phyloP scores from a whole-genome alignment of 495 filamentous ascomycete species.

The Penicillium parvum region DNA sequence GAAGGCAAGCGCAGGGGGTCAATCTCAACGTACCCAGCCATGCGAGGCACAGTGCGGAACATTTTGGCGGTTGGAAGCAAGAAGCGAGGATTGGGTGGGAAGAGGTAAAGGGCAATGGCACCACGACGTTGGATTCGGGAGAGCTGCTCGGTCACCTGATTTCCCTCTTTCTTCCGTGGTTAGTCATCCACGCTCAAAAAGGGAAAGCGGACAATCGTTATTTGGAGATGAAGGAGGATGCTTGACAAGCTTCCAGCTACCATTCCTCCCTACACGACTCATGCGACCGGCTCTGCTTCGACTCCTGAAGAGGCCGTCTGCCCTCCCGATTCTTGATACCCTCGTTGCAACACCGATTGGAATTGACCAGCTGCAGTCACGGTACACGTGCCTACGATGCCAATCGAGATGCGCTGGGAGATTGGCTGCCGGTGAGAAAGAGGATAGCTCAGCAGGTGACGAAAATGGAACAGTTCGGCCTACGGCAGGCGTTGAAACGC shows the following conservation, averaged over 20 bases:
- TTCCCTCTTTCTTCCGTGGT: constrained; percentile 32
- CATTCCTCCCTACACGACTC: constrained; percentile 17
- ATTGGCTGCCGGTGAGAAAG: background rate
- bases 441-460: background rate
- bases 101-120: constrained; percentile 24
- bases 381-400: constrained; percentile 29
- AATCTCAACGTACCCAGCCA: constrained; percentile 40
- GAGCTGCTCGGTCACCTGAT: constrained; percentile 30
- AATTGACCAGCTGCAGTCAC: constrained; percentile 34
- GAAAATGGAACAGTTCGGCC: background rate
- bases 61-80: constrained; percentile 38
- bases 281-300: constrained; percentile 54
- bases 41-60: constrained; percentile 45
- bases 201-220: constrained; percentile 17
- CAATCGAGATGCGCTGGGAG: constrained; percentile 17
- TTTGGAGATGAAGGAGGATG: constrained; percentile 24
- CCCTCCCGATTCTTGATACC: constrained; percentile 45
- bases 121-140: constrained; percentile 35
- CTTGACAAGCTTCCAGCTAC: constrained; percentile 15
- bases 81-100: constrained; percentile 25
- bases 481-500: constrained; percentile 7
- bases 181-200: constrained; percentile 15
- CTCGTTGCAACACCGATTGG: constrained; percentile 36
- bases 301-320: constrained; percentile 50
- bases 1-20: background rate